Evolutionary conservation across 345 rosid species (phyloP), one percentile per base, ranked within the genome.

Genomic region (Arabidopsis suecica): DNA sequence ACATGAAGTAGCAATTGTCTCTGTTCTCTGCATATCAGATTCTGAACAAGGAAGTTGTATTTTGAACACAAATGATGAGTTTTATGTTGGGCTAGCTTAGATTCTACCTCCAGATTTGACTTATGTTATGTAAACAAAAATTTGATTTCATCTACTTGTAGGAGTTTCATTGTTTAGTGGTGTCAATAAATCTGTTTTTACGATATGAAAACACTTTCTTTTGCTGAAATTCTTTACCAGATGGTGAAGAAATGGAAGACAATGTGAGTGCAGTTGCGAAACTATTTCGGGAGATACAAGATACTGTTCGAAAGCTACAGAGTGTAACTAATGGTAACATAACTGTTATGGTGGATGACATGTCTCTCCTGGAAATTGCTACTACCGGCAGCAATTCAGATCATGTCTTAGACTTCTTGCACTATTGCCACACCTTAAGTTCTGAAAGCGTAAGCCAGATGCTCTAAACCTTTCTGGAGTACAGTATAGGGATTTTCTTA

Each of bases 281-380:
- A 6, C 77, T 94, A 73, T 94, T 79, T 76, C 80, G 78, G 74
- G 84, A 88, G 76, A 80, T 90, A 61, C 86, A 62, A 49, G 83
- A 84, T 23, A 80, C 81, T 11, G 76, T 90, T 41, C 11, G 25
- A 55, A 76, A 76, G 44, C 54, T 89, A 66, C 79, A 89, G 36
- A 86, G 79, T 20, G 72, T 80, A 6, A 73, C 73, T 48, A 81
- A 80, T 74, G 81, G 81, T 38, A 48, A 68, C 34, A 80, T 85
- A 53, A 89, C 93, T 7, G 73, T 95, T 56, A 85, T 95, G 92
- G 84, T 92, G 48, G 99, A 95, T 84, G 97, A 95, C 63, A 73
- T 90, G 67, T 88, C 97, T 72, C 88, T 90, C 10, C 79, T 88
- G 83, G 98, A 88, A 91, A 89, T 90, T 67, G 87, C 93, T 68